Conservation (phyloP, 2,329 filamentous ascomycete genomes). For the Chalara sp. region DNA sequence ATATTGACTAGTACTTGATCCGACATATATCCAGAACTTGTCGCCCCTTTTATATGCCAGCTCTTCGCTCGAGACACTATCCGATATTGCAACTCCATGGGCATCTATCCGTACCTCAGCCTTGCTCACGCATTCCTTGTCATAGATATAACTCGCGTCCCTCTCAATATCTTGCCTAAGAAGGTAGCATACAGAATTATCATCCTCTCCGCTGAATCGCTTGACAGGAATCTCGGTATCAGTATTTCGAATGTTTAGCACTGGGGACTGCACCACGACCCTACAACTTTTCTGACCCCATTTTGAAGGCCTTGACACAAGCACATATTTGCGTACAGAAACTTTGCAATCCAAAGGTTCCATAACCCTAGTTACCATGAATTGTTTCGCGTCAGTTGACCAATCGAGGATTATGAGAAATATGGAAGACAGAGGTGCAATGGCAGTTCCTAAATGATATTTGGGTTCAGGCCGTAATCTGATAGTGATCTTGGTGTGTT, state of each 20-base stretch:
- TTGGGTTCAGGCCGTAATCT: too few relatives aligned
- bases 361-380: background rate
- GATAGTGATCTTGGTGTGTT: too few relatives aligned
- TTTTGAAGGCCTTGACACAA: background rate
- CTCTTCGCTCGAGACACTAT: background rate
- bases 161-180: background rate
- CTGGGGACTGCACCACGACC: background rate
- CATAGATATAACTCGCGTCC: background rate
- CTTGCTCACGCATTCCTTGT: background rate
- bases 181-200: background rate
- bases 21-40: background rate
- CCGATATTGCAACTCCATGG: background rate
- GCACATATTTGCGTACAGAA: background rate
- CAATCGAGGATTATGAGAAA: too few relatives aligned
- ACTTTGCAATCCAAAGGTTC: background rate
- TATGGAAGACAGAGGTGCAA: too few relatives aligned
- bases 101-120: background rate
- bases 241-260: background rate
- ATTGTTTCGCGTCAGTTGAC: too few relatives aligned
- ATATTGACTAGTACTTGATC: background rate
- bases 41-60: background rate
- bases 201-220: background rate
- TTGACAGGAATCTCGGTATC: background rate
- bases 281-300: background rate
- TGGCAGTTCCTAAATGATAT: too few relatives aligned